phyloP scores from a whole-genome alignment of 345 rosid species.

The Populus alba region DNA sequence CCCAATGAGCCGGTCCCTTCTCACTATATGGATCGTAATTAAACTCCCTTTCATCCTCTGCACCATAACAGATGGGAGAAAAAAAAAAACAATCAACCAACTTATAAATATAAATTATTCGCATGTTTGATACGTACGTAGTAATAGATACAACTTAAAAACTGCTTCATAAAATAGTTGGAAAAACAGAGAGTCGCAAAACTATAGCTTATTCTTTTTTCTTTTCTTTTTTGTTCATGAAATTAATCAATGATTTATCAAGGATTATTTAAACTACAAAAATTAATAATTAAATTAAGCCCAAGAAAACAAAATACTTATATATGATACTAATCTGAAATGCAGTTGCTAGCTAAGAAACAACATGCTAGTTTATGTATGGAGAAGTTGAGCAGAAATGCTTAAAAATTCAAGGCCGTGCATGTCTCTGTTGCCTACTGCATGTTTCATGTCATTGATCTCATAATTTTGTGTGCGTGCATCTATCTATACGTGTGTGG shows the following conservation, averaged over 20 bases:
- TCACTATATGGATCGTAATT: conserved; percentile 33
- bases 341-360: background rate
- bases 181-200: background rate
- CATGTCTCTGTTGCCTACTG: background rate
- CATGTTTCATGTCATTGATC: too few species aligned
- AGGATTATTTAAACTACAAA: background rate
- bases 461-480: too few species aligned
- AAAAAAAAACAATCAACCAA: too few species aligned
- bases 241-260: background rate
- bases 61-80: background rate
- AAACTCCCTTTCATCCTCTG: conserved; percentile 73
- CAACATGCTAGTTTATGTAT: background rate
- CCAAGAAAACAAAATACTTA: background rate
- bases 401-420: background rate
- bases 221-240: too few species aligned
- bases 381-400: background rate
- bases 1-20: conserved; percentile 73
- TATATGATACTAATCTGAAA: background rate
- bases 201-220: background rate
- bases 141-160: background rate
- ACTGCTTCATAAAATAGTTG: background rate
- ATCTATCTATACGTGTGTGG: background rate
- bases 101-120: background rate
- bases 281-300: background rate
- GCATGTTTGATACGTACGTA: background rate